Base-by-base conservation (phyloP, 805 yeast species). In the Jamesozyma spencerorum region DNA sequence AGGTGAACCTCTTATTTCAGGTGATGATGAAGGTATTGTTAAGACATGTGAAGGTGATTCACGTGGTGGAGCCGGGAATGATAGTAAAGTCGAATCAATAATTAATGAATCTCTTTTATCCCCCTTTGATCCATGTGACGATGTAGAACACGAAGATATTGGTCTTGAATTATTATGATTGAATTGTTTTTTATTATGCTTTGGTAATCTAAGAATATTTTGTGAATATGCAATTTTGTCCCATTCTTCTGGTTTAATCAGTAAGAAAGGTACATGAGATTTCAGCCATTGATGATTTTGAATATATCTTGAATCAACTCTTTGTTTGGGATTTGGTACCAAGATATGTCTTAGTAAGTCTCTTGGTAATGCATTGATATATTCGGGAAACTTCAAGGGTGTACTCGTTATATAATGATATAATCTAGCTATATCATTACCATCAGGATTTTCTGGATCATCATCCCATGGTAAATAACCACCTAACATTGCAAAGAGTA, bases 401-500 rank as follows among this genome's bases (percentile, higher is more conserved):
- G 96, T 86, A 39, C 79, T 73, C 26, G 95, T 85, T 49, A 92
- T 92, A 65, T 92, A 92, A 57, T 82, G 83, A 66, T 92, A 92
- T 43, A 92, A 70, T 57, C 81, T 79, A 15, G 88, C 84, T 56
- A 92, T 90, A 62, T 92, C 92, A 39, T 86, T 82, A 37, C 97
- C 95, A 58, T 92, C 95, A 28, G 96, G 97, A 57, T 92, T 92
- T 41, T 83, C 83, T 15, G 95, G 88, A 61, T 92, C 99, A 62
- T 92, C 98, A 58, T 92, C 98, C 69, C 86, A 92, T 1, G 98
- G 98, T 46, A 92, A 70, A 63, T 92, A 92, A 3, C 98, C 98
- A 0, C 97, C 90, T 40, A 92, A 70, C 95, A 92, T 92, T 11
- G 98, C 97, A 58, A 90, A 92, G 34, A 92, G 65, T 40, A 92